Conservation (phyloP, 1,284 basidiomycete genomes). For the Wolfiporia cocos region DNA sequence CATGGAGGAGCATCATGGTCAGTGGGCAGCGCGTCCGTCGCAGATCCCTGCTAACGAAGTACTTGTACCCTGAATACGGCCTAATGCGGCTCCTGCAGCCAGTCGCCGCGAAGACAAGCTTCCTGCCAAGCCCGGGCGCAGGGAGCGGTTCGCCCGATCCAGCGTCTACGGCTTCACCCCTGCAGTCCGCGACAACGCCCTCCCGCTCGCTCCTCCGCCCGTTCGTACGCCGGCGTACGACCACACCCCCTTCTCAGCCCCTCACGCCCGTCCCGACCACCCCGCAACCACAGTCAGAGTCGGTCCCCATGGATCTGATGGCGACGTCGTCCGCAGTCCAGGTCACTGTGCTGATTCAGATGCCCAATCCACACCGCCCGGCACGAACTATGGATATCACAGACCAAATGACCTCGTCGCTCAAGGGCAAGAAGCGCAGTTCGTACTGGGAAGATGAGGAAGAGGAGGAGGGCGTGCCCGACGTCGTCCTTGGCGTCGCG, state of each 20-base stretch:
- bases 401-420: conserved; percentile 2
- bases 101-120: too few species aligned
- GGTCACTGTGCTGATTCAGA: conserved; percentile 54
- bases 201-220: too few species aligned
- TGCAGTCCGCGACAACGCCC: too few species aligned
- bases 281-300: too few species aligned
- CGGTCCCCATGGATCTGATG: conserved; percentile 12
- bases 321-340: conserved; percentile 28
- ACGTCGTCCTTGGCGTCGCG: conserved; percentile 39
- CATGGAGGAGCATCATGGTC: conserved; percentile 48
- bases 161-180: too few species aligned
- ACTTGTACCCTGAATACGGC: too few species aligned
- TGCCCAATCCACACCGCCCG: conserved; percentile 42
- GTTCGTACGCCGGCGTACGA: conserved; percentile 7
- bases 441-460: conserved; percentile 16
- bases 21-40: conserved; percentile 11
- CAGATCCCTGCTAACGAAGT: background rate
- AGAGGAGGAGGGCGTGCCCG: conserved; percentile 35
- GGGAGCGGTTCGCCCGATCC: too few species aligned
- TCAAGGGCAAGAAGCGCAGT: conserved; percentile 27
- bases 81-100: background rate
- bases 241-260: background rate
- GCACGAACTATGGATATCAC: conserved; percentile 10
- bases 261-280: background rate
- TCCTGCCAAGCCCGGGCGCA: too few species aligned